phyloP scores from a whole-genome alignment of 2,329 filamentous ascomycete genomes.

The Simplicillium aogashimaense region DNA sequence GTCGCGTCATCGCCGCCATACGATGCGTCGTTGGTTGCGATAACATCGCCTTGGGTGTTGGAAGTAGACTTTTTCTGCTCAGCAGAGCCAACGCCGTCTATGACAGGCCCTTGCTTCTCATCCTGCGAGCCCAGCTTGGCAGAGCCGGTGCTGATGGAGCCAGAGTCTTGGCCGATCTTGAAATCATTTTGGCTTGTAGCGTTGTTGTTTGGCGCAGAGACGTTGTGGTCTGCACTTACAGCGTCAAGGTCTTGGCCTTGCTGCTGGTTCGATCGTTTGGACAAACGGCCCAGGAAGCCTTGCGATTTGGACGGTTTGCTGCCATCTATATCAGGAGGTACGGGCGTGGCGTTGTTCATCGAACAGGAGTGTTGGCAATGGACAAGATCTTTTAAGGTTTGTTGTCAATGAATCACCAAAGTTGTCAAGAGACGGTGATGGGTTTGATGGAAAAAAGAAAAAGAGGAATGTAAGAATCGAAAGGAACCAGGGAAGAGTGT shows the following conservation, averaged over 20 bases:
- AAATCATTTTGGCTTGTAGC: constrained; percentile 5
- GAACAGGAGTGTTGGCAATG: constrained; percentile 27
- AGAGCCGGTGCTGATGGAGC: constrained; percentile 15
- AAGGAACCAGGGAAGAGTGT: too few relatives aligned
- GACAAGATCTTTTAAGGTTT: too few relatives aligned
- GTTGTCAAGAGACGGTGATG: too few relatives aligned
- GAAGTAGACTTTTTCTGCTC: constrained; percentile 10
- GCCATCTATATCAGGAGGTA: constrained; percentile 44
- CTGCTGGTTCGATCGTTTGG: constrained; percentile 17
- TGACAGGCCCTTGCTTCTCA: constrained; percentile 47
- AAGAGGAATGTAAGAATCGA: too few relatives aligned
- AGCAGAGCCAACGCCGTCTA: constrained; percentile 22
- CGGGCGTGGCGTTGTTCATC: constrained; percentile 53
- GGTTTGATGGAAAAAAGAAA: too few relatives aligned
- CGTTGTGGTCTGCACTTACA: constrained; percentile 18
- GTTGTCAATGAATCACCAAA: too few relatives aligned
- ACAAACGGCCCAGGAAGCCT: constrained; percentile 32
- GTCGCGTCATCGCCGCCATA: constrained; percentile 18
- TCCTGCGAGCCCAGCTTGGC: constrained; percentile 27
- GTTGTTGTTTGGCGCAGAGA: constrained; percentile 7
- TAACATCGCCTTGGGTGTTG: constrained; percentile 11
- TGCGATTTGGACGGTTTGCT: constrained; percentile 43
- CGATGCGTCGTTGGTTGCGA: constrained; percentile 15
- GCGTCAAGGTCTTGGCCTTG: too few relatives aligned
- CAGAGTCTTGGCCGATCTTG: constrained; percentile 10